Base-by-base conservation (phyloP, 129 eudicot species). In the Tanacetum coccineum region DNA sequence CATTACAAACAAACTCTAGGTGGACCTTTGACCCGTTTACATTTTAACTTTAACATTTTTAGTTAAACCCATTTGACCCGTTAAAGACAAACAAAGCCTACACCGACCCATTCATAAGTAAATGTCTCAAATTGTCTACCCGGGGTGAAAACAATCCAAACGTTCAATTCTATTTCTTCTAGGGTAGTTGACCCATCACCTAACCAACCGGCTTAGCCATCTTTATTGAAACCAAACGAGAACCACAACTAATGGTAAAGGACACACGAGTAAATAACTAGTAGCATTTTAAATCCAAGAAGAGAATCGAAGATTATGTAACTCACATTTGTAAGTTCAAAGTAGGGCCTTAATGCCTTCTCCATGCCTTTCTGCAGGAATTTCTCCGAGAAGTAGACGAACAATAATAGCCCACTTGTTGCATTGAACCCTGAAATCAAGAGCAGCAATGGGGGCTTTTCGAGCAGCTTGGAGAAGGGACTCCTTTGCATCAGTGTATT, bases 301-400 rank as follows among this genome's bases (percentile, higher is more conserved):
- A 13, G 45, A 59, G 28, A 28, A 15, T 49, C 52, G 21, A 21
- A 65, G 70, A 2, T 59, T 40, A 59, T 59, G 6, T 6, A 28
- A 84, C 99, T 82, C 56, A 93, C 99, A 79, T 93, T 93, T 67
- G 99, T 93, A 19, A 93, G 95, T 79, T 93, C 99, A 80, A 93
- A 93, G 77, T 93, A 89, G 0, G 99, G 95, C 73, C 99, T 81
- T 81, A 89, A 79, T 32, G 95, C 96, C 50, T 80, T 89, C 76
- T 93, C 95, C 99, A 93, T 93, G 63, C 99, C 99, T 77, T 84
- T 89, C 81, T 93, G 99, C 96, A 12, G 99, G 99, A 55, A 93
- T 93, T 78, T 93, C 99, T 68, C 96, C 96, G 19, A 93, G 82
- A 65, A 89, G 85, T 50, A 93, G 72, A 42, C 99, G 95, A 47